Evolutionary conservation across 768 basidiomycete species (phyloP), one percentile per base, ranked within the genome.

Genomic region (Suillus subaureus): DNA sequence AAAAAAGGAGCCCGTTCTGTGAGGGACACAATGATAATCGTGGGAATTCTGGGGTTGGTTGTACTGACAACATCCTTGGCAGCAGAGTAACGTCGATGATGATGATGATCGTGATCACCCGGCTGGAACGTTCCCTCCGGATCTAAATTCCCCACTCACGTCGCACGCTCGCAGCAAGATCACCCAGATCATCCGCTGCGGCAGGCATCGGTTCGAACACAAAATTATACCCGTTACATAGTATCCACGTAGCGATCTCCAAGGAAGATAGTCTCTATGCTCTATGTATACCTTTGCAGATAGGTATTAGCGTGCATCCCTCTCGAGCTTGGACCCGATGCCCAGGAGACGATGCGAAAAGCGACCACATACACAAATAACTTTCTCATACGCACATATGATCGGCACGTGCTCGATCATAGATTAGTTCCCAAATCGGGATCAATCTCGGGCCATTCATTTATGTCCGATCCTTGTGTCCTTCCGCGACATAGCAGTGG

Each of bases 391-490:
- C 15, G 23, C 9, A 23, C n/a, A n/a, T 28, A 39, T 26, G 57
- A 58, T 40, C 37, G 15, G 37, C 37, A 58, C 57, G 37, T 58
- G 57, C 56, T 39, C 57, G 57, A 58, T 58, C 57, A 18, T 18
- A 28, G 11, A 58, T 39, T 58, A 26, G 6, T 13, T 33, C 21
- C 54, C 26, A 39, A 26, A 58, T 58, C 39, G 39, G 37, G 37
- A 35, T n/a, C n/a, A 13, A 55, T 55, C 33, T 58, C 6, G 37
- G 12, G 12, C 12, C 12, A 39, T 15, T n/a, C 56, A n/a, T 23
- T 35, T 9, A 57, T 39, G n/a, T 57, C 56, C 56, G 56, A n/a
- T 35, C 12, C 26, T 33, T 16, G 49, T 35, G 18, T 31, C 61
- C 37, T 9, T 31, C 61, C 37, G 28, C 28, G 33, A 39, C 39